Base-by-base conservation (phyloP, 2,329 filamentous ascomycete species). In the Trichoderma arundinaceum region DNA sequence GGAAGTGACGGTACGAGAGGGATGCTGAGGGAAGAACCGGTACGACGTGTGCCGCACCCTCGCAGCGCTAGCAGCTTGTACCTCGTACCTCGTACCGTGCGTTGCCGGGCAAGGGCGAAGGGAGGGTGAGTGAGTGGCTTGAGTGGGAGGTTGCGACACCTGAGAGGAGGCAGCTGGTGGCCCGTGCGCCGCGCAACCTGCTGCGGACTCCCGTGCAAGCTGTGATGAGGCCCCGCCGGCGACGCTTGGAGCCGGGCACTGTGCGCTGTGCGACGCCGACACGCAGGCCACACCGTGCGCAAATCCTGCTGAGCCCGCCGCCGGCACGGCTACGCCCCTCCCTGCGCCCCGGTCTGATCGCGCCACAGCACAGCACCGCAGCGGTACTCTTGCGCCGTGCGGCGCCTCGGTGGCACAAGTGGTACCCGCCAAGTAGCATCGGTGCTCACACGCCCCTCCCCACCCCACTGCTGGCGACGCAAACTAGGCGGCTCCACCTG, bases 121-220 rank as follows among this genome's bases (percentile, higher is more conserved):
- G 44, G 44, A 46, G 44, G n/a, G 44, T 15, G 39, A 6, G 39
- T 43, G 15, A 15, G 39, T 15, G 39, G 38, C 8, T 39, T 9
- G 38, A 39, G 38, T 39, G 12, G 12, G 38, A 13, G 38, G 12
- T 9, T 39, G 12, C 12, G 38, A 8, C 38, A 8, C 12, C 38
- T 38, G 35, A 38, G 35, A 38, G 51, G 51, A 53, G 22, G 46
- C 15, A 33, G 13, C 54, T 57, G 35, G 15, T 57, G 64, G 56
- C 56, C 64, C 56, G 64, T 66, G 64, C 64, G 35, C n/a, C 48
- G 28, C 53, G 22, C 53, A 35, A 43, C 46, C 49, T 57, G 64
- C 57, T 66, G 64, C 64, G 49, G 56, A 49, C 17, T 60, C 53
- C 64, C 64, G 64, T 39, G 41, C 58, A 19, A 17, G 44, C 54